phyloP scores from a whole-genome alignment of 139 green algal genomes.

The Tetraselmis chui region DNA sequence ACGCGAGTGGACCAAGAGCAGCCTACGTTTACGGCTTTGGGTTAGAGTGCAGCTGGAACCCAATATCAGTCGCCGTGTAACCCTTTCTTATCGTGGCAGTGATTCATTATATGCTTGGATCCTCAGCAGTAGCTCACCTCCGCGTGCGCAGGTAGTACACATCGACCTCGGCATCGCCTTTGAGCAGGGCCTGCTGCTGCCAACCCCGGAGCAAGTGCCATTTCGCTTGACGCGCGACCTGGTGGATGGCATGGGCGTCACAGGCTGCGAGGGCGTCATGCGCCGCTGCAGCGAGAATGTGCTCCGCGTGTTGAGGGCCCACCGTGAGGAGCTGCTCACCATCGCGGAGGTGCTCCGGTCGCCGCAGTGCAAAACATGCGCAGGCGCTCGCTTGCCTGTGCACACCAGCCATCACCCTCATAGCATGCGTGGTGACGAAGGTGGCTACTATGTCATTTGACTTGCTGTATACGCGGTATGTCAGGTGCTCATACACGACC shows the following conservation, averaged over 20 bases:
- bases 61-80: too few species aligned
- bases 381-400: background rate
- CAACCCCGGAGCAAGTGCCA: constrained; percentile 81
- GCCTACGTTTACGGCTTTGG: too few species aligned
- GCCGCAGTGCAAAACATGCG: background rate
- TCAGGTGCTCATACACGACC: constrained; percentile 88
- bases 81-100: too few species aligned
- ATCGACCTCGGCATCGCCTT: constrained; percentile 98
- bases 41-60: too few species aligned
- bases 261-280: constrained; percentile 77
- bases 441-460: too few species aligned
- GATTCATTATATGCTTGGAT: too few species aligned
- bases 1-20: too few species aligned
- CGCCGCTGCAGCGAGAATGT: constrained; percentile 82
- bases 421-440: too few species aligned
- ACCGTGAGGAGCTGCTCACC: constrained; percentile 28
- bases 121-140: too few species aligned
- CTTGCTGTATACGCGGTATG: too few species aligned
- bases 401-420: too few species aligned
- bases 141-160: constrained; percentile 68
- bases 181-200: constrained; percentile 73
- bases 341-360: constrained; percentile 29
- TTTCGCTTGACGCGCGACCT: constrained; percentile 92
- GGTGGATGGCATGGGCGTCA: constrained; percentile 87
- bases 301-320: constrained; percentile 51